Conservation (phyloP, 345 rosid species). For the Eucalyptus cloeziana region DNA sequence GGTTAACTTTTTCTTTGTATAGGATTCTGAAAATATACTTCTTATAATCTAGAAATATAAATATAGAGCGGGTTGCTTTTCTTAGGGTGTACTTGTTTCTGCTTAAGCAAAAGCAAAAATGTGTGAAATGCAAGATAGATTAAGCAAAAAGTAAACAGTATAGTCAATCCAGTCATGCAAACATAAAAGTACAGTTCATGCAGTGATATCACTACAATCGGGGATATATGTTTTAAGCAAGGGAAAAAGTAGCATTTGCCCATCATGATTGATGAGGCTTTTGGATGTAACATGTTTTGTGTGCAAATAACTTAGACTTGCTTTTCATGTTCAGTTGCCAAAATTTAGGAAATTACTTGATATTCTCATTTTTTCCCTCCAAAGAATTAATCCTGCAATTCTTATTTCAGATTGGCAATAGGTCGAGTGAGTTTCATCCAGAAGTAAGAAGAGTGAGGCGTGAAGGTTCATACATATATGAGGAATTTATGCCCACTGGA, state of each 20-base stretch:
- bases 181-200: background rate
- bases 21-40: background rate
- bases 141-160: background rate
- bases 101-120: background rate
- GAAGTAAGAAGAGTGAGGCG: constrained; percentile 99
- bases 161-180: background rate
- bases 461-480: constrained; percentile 95
- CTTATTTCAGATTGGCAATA: constrained; percentile 68
- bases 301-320: background rate
- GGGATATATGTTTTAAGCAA: background rate
- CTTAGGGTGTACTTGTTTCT: background rate
- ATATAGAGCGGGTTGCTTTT: background rate
- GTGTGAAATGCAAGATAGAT: background rate
- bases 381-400: background rate
- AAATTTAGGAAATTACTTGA: background rate
- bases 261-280: background rate
- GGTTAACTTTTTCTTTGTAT: background rate
- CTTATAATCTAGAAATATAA: background rate
- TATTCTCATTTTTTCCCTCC: background rate
- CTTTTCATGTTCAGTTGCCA: background rate
- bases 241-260: background rate
- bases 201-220: background rate
- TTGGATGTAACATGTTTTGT: background rate
- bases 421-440: constrained; percentile 97
- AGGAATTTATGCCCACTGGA: constrained; percentile 99